Evolutionary conservation across 2,329 filamentous ascomycete genomes (phyloP).

Genomic region (Hypoxylon sp.): DNA sequence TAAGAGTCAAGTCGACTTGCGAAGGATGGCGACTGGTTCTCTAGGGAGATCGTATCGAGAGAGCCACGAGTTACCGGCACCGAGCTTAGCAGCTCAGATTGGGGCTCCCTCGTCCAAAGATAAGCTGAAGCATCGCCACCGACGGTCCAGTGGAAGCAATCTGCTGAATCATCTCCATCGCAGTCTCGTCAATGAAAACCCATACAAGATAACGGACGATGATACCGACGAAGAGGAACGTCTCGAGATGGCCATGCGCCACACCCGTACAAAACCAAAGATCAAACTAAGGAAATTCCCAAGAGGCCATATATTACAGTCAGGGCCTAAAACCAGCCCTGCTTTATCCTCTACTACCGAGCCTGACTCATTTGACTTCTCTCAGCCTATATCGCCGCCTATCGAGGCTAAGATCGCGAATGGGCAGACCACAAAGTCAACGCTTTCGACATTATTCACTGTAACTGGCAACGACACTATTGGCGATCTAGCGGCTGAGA

Average conservation of each 20-base stretch:
- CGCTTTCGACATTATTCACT: slow-evolving; percentile 26
- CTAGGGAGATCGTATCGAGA: slow-evolving; percentile 46
- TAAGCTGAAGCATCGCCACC: slow-evolving; percentile 57
- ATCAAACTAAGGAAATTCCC: slow-evolving; percentile 60
- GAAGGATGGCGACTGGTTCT: slow-evolving; percentile 60
- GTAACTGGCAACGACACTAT: slow-evolving; percentile 23
- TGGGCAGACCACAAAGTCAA: slow-evolving; percentile 13
- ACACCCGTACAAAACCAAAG: slow-evolving; percentile 55
- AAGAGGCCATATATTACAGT: slow-evolving; percentile 57
- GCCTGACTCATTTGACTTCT: slow-evolving; percentile 58
- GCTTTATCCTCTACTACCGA: slow-evolving; percentile 49
- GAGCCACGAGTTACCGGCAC: slow-evolving; percentile 42
- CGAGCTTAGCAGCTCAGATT: slow-evolving; percentile 32
- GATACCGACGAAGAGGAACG: slow-evolving; percentile 63
- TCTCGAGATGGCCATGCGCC: slow-evolving; percentile 59
- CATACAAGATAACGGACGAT: slow-evolving; percentile 61
- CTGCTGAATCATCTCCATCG: slow-evolving; percentile 58
- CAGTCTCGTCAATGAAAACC: slow-evolving; percentile 56
- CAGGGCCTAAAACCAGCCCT: slow-evolving; percentile 52
- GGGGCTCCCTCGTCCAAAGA: slow-evolving; percentile 48
- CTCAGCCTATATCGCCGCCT: slow-evolving; percentile 53
- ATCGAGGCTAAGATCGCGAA: slow-evolving; percentile 5
- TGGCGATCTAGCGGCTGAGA: slow-evolving; percentile 33
- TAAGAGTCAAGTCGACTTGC: slow-evolving; percentile 73
- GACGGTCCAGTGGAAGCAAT: slow-evolving; percentile 67